Base-by-base conservation (phyloP, 805 yeast species). In the Dipodascopsis uninucleata region DNA sequence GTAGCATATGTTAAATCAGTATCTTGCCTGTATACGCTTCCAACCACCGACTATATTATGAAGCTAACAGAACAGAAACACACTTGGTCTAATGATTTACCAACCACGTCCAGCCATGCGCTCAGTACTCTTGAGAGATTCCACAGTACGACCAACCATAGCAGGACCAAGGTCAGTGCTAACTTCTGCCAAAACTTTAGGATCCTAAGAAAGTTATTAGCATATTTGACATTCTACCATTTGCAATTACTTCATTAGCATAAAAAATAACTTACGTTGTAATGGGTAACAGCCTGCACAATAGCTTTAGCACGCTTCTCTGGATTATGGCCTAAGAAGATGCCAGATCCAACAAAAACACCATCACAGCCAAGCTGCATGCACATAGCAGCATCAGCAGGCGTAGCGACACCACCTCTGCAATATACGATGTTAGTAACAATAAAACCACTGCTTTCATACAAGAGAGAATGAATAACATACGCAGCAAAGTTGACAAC, bases 331-430 rank as follows among this genome's bases (percentile, higher is more conserved):
- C 87, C 78, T 64, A 79, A 79, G 76, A 83, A 84, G 53, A 83
- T 83, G 21, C 93, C 93, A 3, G 86, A 79, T 16, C 86, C 86
- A 22, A 80, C 87, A 57, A 81, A 81, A 24, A 81, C 83, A 50
- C 87, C 87, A 60, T 81, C 87, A 58, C 83, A 78, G n/a, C 87
- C 87, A 50, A 81, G 66, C 60, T 80, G 82, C 87, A 85, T 84
- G 64, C 85, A 78, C 53, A 85, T 67, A 17, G 93, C 93, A 21
- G 94, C 94, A 64, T 84, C 94, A 6, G 89, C 80, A 26, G 94
- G 94, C 9, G 94, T 82, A 7, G 94, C 93, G 40, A 84, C 82
- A 47, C 94, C 94, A 33, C 94, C 94, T 23, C 53, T 49, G 32
- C 5, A 22, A n/a, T n/a, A 10, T 4, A 29, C 18, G 25, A 28